Conservation (phyloP, 2,329 filamentous ascomycete genomes). For the Colletotrichum cordylinicola region DNA sequence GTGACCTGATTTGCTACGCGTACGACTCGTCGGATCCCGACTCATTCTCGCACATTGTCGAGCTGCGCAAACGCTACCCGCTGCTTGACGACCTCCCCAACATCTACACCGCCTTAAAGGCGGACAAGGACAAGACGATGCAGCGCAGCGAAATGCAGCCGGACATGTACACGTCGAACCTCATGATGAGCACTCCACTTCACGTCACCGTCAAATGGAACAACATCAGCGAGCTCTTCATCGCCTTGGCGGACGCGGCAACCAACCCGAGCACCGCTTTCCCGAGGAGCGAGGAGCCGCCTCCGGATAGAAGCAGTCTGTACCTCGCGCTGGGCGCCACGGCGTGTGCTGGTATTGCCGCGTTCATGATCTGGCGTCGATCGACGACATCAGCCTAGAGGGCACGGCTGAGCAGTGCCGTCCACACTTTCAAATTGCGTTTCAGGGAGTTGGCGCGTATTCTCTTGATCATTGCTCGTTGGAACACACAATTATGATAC, state of each 20-base stretch:
- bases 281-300: conserved; percentile 87
- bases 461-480: not conserved
- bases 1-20: conserved; percentile 92
- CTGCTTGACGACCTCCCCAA: conserved; percentile 89
- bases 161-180: conserved; percentile 83
- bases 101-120: conserved; percentile 92
- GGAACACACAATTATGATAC: conserved; percentile 20
- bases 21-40: conserved; percentile 98
- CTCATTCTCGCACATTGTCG: conserved; percentile 90
- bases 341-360: conserved; percentile 66
- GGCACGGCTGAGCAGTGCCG: not conserved
- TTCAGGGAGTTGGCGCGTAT: conserved; percentile 14
- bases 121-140: conserved; percentile 95
- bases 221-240: conserved; percentile 93
- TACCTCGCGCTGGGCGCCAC: conserved; percentile 85
- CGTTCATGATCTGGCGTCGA: conserved; percentile 69
- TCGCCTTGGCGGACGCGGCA: conserved; percentile 87
- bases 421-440: not conserved
- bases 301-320: conserved; percentile 81
- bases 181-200: conserved; percentile 89
- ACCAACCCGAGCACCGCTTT: conserved; percentile 89
- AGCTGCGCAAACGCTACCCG: conserved; percentile 78
- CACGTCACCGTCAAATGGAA: conserved; percentile 96
- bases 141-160: conserved; percentile 90
- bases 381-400: conserved; percentile 53